Percentiles rank a stretch among this genome's conserved stretches.
phyloP scores from a whole-genome alignment of 2,329 filamentous ascomycete species.

The Tolypocladium sp. region DNA sequence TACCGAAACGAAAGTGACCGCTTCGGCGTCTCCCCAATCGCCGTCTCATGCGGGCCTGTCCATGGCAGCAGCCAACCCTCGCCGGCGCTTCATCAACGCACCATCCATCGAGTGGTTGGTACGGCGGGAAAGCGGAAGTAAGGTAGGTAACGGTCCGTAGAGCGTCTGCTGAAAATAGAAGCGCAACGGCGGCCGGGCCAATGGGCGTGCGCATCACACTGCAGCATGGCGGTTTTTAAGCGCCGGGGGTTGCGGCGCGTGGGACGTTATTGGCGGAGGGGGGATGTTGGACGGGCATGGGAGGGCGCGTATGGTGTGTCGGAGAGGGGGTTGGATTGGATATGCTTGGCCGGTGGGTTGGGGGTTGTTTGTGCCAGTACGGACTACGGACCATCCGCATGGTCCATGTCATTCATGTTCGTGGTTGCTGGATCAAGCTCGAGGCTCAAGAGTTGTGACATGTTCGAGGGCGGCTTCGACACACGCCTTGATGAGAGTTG shows the following conservation, averaged over 20 bases:
- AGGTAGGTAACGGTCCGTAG: not conserved
- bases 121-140: not conserved
- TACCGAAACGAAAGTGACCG: not conserved
- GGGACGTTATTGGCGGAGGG: not conserved
- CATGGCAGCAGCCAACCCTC: not conserved
- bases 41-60: not conserved
- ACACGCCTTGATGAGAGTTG: too few species aligned
- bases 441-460: not conserved
- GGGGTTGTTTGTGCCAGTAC: too few species aligned
- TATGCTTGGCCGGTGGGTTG: not conserved
- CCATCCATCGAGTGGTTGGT: not conserved
- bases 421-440: too few species aligned
- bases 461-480: too few species aligned
- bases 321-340: not conserved
- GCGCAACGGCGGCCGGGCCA: not conserved
- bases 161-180: not conserved
- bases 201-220: not conserved
- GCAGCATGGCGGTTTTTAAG: not conserved
- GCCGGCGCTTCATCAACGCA: not conserved
- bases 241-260: not conserved
- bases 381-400: too few species aligned
- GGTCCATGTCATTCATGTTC: too few species aligned
- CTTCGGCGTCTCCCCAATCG: not conserved
- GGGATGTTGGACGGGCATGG: not conserved
- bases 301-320: not conserved